phyloP scores from a whole-genome alignment of 441 rosid genomes.

The Rhodomyrtus psidioides region DNA sequence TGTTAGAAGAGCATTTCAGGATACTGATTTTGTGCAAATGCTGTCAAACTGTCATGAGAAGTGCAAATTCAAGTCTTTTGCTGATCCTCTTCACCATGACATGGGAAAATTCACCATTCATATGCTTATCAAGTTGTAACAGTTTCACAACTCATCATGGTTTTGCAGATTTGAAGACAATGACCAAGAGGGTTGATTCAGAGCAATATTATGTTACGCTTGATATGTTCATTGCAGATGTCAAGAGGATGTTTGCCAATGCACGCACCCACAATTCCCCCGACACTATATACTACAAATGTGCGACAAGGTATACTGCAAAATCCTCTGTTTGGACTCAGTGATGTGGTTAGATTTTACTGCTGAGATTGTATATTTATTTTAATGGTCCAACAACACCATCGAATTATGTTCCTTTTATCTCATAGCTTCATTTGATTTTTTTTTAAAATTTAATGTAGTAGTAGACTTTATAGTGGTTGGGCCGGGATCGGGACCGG shows the following conservation, averaged over 20 bases:
- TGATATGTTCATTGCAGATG: slow-evolving; percentile 97
- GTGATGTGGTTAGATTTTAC: too few species aligned
- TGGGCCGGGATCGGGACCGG: too few species aligned
- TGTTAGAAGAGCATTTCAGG: background rate
- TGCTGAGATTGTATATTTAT: too few species aligned
- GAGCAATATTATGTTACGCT: slow-evolving; percentile 89
- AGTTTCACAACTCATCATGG: background rate
- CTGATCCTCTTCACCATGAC: background rate
- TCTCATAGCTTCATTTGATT: too few species aligned
- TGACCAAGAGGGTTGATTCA: slow-evolving; percentile 83
- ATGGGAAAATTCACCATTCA: background rate
- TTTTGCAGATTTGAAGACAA: slow-evolving; percentile 78
- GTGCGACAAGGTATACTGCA: slow-evolving; percentile 62
- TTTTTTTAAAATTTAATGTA: too few species aligned
- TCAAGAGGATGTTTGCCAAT: slow-evolving; percentile 84
- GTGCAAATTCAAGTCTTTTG: background rate
- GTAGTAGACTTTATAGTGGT: too few species aligned
- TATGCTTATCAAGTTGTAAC: background rate
- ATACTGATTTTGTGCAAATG: background rate
- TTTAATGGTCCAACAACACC: too few species aligned
- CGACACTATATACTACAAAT: slow-evolving; percentile 84
- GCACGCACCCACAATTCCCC: slow-evolving; percentile 89
- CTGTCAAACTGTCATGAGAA: background rate
- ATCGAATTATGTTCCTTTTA: too few species aligned
- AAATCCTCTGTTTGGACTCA: background rate